Base-by-base conservation (phyloP, 1,139 yeast genomes). In the Starmera stellimalicola region DNA sequence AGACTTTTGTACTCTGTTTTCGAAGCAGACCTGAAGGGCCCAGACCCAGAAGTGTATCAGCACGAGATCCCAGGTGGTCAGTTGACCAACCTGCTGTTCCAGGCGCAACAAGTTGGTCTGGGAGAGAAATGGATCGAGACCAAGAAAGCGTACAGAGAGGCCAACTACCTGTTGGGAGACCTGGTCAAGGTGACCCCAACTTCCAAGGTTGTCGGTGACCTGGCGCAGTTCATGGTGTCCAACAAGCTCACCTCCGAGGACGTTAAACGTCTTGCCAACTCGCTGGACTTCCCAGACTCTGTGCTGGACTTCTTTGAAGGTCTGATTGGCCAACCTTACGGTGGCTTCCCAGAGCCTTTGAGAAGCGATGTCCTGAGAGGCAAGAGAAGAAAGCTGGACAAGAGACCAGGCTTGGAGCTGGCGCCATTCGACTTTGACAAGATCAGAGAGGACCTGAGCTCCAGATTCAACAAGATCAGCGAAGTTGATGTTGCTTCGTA, bases 11-110 rank as follows among this genome's bases (percentile, higher is more conserved):
- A 91, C 69, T 82, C 95, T 32, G 87, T 95, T 62, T 91, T 93
- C 61, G 99, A 87, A 64, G 96, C 98, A 34, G 97, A 91, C 54
- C 74, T 91, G 61, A 93, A 91, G 72, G 98, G 98, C 36, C 98
- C 99, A 40, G 99, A 91, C 62, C 97, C 99, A 47, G 98, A 91
- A 63, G 98, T 91, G 36, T 91, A 91, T 62, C 78, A 78, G 48
- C 98, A 91, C 65, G 99, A 91, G 69, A 91, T 91, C 48, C 99
- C 99, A 34, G 99, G 99, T 67, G 98, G 98, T 47, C 99, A 91
- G 67, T 76, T 91, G 61, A 91, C 99, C 47, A 93, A 91, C 68
- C 70, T 91, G 62, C 65, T 91, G 50, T 93, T 91, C 93, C 99
- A 91, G 68, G 98, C 98, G 38, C 95, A 87, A 65, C 98, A 91